A percentile compares a stretch with the other conserved stretches of the same genome.
Evolutionary conservation across 2,329 filamentous ascomycete species (phyloP).

Genomic region (Colletotrichum limetticola): DNA sequence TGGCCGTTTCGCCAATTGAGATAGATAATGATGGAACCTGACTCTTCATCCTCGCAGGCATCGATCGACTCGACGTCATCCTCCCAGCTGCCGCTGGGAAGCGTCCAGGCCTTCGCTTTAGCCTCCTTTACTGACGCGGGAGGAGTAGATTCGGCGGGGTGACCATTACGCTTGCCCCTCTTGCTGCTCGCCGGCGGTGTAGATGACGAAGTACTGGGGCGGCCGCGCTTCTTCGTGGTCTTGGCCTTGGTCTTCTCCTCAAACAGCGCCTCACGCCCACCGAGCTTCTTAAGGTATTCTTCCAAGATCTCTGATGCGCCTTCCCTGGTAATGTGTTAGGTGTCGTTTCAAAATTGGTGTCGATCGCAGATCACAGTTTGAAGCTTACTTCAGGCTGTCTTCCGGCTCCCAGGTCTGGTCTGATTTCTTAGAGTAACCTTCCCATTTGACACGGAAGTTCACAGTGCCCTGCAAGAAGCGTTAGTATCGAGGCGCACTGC

Average conservation of each 20-base stretch:
- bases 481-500: background rate
- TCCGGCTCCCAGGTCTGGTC: conserved; percentile 86
- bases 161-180: conserved; percentile 58
- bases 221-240: conserved; percentile 68
- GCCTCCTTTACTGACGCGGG: conserved; percentile 54
- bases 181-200: conserved; percentile 54
- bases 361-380: background rate
- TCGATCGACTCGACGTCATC: conserved; percentile 77
- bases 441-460: conserved; percentile 82
- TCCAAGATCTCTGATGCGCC: conserved; percentile 70
- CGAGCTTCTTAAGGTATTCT: conserved; percentile 71
- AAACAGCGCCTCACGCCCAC: conserved; percentile 69
- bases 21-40: conserved; percentile 72
- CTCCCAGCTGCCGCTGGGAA: conserved; percentile 82
- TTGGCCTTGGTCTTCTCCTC: conserved; percentile 60
- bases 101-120: conserved; percentile 64
- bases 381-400: conserved; percentile 70
- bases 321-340: conserved; percentile 52
- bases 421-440: conserved; percentile 75
- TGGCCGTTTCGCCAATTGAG: conserved; percentile 78
- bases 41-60: conserved; percentile 74
- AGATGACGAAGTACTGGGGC: conserved; percentile 51
- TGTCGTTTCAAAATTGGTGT: background rate
- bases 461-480: conserved; percentile 54
- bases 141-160: conserved; percentile 61